phyloP scores from a whole-genome alignment of 768 basidiomycete genomes.

The Gloeopeniophorella convolvens region DNA sequence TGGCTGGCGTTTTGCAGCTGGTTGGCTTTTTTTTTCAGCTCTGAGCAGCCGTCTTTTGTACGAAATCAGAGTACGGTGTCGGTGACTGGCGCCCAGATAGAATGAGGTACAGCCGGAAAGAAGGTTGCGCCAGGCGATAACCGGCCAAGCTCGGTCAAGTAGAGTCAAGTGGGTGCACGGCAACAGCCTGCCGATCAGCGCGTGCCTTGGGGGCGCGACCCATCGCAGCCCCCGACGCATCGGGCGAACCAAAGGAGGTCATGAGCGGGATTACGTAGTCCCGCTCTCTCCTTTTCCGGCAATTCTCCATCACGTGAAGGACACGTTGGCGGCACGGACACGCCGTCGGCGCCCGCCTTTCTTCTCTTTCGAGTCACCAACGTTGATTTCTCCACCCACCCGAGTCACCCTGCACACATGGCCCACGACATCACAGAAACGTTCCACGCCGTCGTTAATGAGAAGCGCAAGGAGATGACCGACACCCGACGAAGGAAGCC shows the following conservation, averaged over 20 bases:
- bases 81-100: no score
- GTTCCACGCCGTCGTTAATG: conserved; percentile 9
- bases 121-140: not conserved
- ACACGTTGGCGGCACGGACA: not conserved
- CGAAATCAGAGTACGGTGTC: no score
- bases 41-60: not conserved
- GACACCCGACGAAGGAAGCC: conserved; percentile 2
- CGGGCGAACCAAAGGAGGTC: not conserved
- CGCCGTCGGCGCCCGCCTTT: not conserved
- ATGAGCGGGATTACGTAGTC: not conserved
- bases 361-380: not conserved
- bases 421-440: conserved; percentile 11
- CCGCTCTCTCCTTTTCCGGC: not conserved
- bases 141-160: not conserved
- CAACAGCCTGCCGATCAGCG: not conserved
- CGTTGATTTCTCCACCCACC: not conserved
- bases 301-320: conserved; percentile 1
- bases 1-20: no score
- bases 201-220: not conserved
- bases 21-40: no score
- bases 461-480: conserved; percentile 3
- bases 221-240: not conserved
- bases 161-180: not conserved
- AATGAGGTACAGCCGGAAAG: no score
- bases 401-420: not conserved